These are phyloP conservation scores for Globisporangium nagaii DNA, from an alignment of 352 stramenopile genomes.

Conservation along the genomic window DNA sequence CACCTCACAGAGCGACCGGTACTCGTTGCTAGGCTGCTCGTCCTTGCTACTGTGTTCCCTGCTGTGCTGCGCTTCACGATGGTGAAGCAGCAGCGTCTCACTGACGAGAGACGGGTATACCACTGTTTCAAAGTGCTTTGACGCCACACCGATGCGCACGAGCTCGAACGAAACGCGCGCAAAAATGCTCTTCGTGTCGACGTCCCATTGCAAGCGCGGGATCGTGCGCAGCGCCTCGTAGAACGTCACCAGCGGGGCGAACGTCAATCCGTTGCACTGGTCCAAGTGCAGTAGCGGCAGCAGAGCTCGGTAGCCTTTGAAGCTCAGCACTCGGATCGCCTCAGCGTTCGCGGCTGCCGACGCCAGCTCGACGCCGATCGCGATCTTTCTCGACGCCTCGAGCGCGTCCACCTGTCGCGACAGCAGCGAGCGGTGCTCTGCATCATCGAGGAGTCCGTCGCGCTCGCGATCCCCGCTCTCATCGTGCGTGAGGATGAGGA, in stretches of 20 bases:
- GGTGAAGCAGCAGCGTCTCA: neutral
- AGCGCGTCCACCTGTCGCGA: slow-evolving; percentile 30
- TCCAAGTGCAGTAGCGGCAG: slow-evolving; percentile 63
- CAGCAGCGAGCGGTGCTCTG: slow-evolving; percentile 23
- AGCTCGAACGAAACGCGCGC: slow-evolving; percentile 57
- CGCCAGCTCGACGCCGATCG: slow-evolving; percentile 61
- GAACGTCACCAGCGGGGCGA: slow-evolving; percentile 44
- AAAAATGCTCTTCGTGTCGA: slow-evolving; percentile 43
- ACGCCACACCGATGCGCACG: slow-evolving; percentile 29
- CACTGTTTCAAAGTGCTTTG: slow-evolving; percentile 15
- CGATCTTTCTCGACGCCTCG: slow-evolving; percentile 40
- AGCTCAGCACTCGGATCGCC: slow-evolving; percentile 41
- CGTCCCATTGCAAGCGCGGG: slow-evolving; percentile 24
- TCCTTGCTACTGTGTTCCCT: neutral
- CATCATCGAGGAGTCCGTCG: slow-evolving; percentile 35
- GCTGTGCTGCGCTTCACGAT: neutral
- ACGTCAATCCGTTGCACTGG: slow-evolving; percentile 31
- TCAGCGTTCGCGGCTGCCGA: slow-evolving; percentile 41
- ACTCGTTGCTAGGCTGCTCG: slow-evolving; percentile 4
- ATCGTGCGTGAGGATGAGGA: slow-evolving; percentile 49
- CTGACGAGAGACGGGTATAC: slow-evolving; percentile 18
- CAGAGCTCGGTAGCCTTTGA: slow-evolving; percentile 64
- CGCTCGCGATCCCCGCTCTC: slow-evolving; percentile 37
- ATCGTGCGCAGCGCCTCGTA: slow-evolving; percentile 38
- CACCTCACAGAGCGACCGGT: slow-evolving; percentile 5